Evolutionary conservation across 2,329 filamentous ascomycete genomes (phyloP).

Genomic region (Colletotrichum ledebouriae): DNA sequence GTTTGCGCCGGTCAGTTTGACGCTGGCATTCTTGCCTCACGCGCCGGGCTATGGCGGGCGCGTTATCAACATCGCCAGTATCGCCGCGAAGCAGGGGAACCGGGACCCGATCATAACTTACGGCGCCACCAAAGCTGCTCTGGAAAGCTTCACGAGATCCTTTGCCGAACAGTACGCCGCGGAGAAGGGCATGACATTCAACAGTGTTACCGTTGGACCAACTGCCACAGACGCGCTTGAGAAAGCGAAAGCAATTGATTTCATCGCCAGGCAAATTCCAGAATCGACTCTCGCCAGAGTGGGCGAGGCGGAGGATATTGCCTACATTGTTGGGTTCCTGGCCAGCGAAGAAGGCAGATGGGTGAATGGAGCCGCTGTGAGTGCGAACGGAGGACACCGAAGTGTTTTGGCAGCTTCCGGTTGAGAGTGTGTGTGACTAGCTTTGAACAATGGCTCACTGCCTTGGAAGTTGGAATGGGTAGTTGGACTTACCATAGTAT

Average conservation of each 20-base stretch:
- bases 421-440: background rate
- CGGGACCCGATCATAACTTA: constrained; percentile 44
- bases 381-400: constrained; percentile 29
- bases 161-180: constrained; percentile 50
- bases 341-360: constrained; percentile 33
- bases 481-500: too few relatives aligned
- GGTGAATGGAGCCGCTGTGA: constrained; percentile 28
- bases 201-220: constrained; percentile 50
- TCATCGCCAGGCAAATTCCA: background rate
- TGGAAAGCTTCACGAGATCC: constrained; percentile 47
- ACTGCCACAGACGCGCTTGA: constrained; percentile 43
- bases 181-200: constrained; percentile 47
- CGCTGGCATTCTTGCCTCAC: constrained; percentile 48
- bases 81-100: constrained; percentile 35
- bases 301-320: constrained; percentile 26
- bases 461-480: too few relatives aligned
- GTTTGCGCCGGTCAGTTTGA: constrained; percentile 47
- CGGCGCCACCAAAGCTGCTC: constrained; percentile 51
- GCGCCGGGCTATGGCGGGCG: constrained; percentile 48
- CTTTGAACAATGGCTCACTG: too few relatives aligned
- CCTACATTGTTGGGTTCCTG: constrained; percentile 30
- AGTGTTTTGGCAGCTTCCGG: constrained; percentile 7
- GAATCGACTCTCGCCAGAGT: constrained; percentile 4
- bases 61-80: constrained; percentile 52
- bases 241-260: background rate